Conservation (phyloP, 441 rosid genomes). For the Erysimum pusillum region DNA sequence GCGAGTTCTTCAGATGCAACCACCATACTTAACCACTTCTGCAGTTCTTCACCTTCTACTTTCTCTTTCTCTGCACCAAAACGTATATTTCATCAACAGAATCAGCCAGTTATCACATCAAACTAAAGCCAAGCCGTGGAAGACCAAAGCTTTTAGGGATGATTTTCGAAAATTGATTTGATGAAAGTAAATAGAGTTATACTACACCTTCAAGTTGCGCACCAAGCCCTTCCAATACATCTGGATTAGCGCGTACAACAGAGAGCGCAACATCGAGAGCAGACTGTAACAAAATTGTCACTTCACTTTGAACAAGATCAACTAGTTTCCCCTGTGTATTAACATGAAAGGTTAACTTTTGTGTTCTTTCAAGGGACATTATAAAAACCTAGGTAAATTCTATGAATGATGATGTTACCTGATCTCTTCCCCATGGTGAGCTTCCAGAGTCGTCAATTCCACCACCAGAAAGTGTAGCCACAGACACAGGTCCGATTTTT, state of each 20-base stretch:
- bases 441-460: slow-evolving; percentile 91
- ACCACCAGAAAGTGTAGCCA: slow-evolving; percentile 88
- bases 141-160: neutral
- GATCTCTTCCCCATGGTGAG: slow-evolving; percentile 90
- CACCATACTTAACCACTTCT: slow-evolving; percentile 83
- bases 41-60: slow-evolving; percentile 93
- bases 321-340: slow-evolving; percentile 81
- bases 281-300: slow-evolving; percentile 77
- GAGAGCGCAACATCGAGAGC: slow-evolving; percentile 78
- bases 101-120: neutral
- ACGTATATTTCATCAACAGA: slow-evolving; percentile 20
- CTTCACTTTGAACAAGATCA: slow-evolving; percentile 95
- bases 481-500: slow-evolving; percentile 86
- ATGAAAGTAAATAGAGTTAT: neutral
- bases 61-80: slow-evolving; percentile 81
- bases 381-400: neutral
- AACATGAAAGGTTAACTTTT: slow-evolving; percentile 1
- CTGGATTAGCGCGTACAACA: slow-evolving; percentile 89
- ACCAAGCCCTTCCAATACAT: slow-evolving; percentile 91
- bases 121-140: slow-evolving; percentile 7
- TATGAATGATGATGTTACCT: slow-evolving; percentile 55
- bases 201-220: slow-evolving; percentile 87
- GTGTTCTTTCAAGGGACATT: slow-evolving; percentile 16
- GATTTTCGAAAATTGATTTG: neutral
- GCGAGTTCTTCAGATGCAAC: slow-evolving; percentile 82